A percentile compares a stretch with the other conserved stretches of the same genome.
phyloP scores from a whole-genome alignment of 208 protist genomes.

The Trypanosoma cruzi region DNA sequence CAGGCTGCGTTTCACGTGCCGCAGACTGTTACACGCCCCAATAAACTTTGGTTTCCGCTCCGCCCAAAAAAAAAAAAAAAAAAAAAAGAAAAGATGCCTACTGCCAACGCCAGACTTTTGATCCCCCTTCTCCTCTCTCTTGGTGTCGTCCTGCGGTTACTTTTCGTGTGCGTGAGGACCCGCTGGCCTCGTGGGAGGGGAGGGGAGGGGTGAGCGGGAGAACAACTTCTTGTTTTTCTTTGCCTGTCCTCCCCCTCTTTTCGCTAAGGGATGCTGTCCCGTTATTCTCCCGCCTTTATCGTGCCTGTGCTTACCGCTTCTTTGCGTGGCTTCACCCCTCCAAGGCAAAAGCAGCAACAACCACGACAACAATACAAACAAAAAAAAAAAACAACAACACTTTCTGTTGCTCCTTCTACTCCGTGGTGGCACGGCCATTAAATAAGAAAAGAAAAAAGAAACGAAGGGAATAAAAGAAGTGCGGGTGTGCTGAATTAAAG shows the following conservation, averaged over 20 bases:
- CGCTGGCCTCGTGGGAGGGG: neutral
- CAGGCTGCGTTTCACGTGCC: no score
- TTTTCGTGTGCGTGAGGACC: neutral
- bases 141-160: neutral
- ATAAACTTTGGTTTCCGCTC: neutral
- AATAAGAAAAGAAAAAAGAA: neutral
- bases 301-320: neutral
- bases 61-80: constrained; percentile 28
- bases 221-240: neutral
- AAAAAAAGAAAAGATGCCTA: constrained; percentile 6
- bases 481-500: neutral
- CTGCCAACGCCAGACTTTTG: neutral
- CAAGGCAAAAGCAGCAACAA: neutral
- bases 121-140: neutral
- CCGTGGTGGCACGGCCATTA: neutral
- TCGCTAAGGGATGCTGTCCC: neutral
- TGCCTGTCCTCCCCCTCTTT: neutral
- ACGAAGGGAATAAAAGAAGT: neutral
- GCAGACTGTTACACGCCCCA: no score
- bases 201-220: no score
- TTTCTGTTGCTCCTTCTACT: neutral
- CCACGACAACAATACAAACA: no score
- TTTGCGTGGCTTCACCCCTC: neutral
- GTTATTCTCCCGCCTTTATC: neutral
- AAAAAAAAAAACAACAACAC: no score